These are phyloP conservation scores for Obba rivulosa DNA, from an alignment of 768 basidiomycete genomes.

Conservation along the genomic window DNA sequence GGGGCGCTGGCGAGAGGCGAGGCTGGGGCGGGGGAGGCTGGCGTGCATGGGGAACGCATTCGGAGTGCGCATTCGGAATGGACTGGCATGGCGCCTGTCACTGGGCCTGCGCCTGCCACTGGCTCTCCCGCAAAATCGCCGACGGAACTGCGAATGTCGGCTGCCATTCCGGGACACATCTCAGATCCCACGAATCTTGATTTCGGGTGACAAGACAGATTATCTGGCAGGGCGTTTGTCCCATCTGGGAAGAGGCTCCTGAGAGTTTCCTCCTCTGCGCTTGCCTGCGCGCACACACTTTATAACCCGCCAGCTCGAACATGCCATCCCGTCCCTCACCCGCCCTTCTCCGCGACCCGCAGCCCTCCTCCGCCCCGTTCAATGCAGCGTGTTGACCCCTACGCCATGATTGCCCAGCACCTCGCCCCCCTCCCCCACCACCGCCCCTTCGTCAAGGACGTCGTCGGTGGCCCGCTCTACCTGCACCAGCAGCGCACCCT, in stretches of 20 bases:
- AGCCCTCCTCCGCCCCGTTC: conserved; percentile 8
- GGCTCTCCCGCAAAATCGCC: conserved; percentile 20
- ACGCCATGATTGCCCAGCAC: conserved; percentile 18
- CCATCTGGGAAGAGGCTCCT: conserved; percentile 5
- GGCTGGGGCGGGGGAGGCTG: no score
- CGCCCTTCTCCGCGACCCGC: conserved; percentile 8
- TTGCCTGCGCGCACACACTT: background rate
- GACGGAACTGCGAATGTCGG: conserved; percentile 13
- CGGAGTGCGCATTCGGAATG: no score
- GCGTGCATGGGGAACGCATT: no score
- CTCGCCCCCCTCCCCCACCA: conserved; percentile 14
- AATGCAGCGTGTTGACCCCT: background rate
- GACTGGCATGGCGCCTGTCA: no score
- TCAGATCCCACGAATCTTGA: conserved; percentile 15
- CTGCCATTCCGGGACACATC: conserved; percentile 11
- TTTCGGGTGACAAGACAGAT: conserved; percentile 1
- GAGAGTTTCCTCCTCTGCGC: conserved; percentile 12
- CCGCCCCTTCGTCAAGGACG: conserved; percentile 19
- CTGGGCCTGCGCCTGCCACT: no score
- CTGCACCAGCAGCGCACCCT: conserved; percentile 40
- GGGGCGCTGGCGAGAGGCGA: no score
- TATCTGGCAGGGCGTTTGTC: conserved; percentile 1
- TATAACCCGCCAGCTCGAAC: conserved; percentile 8
- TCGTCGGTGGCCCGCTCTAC: conserved; percentile 33
- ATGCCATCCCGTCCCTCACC: conserved; percentile 12